Percentiles rank a stretch among this genome's conserved stretches.
These are phyloP conservation scores for Castanea sativa DNA, from an alignment of 306 rosid species.

Conservation along the genomic window DNA sequence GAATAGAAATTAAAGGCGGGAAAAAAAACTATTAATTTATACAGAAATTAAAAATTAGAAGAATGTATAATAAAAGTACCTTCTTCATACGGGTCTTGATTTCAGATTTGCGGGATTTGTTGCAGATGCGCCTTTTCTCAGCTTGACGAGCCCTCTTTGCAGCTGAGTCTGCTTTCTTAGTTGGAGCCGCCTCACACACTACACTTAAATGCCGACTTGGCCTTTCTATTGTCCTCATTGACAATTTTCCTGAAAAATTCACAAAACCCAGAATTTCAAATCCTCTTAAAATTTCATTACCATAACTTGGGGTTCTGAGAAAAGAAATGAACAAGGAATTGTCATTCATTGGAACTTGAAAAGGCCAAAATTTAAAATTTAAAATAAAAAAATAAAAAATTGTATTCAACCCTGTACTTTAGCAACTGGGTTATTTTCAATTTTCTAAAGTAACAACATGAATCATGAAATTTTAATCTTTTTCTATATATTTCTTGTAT, in stretches of 20 bases:
- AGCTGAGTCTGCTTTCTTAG: slow-evolving; percentile 74
- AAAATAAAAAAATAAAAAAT: background rate
- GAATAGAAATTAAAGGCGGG: background rate
- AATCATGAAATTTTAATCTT: too few species aligned
- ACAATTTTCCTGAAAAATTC: slow-evolving; percentile 48
- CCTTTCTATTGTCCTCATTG: slow-evolving; percentile 39
- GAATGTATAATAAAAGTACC: slow-evolving; percentile 37
- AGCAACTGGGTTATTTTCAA: too few species aligned
- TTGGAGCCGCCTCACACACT: slow-evolving; percentile 72
- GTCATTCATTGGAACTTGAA: background rate
- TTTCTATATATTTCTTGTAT: too few species aligned
- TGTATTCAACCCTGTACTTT: background rate
- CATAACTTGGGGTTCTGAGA: background rate
- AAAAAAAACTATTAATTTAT: background rate
- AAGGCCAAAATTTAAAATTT: background rate
- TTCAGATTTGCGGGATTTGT: slow-evolving; percentile 81
- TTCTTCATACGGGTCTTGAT: slow-evolving; percentile 77
- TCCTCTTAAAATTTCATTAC: background rate
- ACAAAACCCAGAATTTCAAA: slow-evolving; percentile 17
- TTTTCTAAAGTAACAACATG: too few species aligned
- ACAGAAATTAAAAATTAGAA: background rate
- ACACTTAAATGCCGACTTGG: slow-evolving; percentile 31
- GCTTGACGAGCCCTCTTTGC: slow-evolving; percentile 83
- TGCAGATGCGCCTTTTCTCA: slow-evolving; percentile 78
- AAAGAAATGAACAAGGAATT: background rate